Evolutionary conservation across 2,329 filamentous ascomycete genomes (phyloP), one percentile per base, ranked within the genome.

Genomic region (Nigrospora sphaerica): DNA sequence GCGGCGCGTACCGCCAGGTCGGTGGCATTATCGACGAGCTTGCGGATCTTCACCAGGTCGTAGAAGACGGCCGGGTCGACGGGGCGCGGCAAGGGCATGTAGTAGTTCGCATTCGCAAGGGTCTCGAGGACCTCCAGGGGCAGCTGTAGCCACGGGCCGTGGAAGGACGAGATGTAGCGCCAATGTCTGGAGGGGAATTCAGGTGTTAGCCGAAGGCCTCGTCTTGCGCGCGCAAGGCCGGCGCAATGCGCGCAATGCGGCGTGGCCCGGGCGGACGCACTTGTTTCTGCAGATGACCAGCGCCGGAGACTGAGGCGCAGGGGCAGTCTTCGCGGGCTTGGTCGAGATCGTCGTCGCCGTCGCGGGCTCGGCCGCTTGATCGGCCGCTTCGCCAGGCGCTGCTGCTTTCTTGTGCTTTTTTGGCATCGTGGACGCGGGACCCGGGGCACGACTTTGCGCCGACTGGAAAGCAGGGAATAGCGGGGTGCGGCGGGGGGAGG

Each of bases 51-150:
- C 63, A 90, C 77, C 40, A 93, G 70, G 65, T 95, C 88, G 68
- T 86, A 93, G 68, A 93, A 86, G 52, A 89, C 80, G 50, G 84
- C 84, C 12, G 86, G 84, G 62, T 93, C 86, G 60, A 93, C 82
- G 41, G 87, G 83, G 48, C 80, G 84, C 11, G 88, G 88, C 28
- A 83, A 80, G 14, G 85, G 84, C 54, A 85, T 82, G 53, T 85
- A 83, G 69, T 85, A 91, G 68, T 92, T 93, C 62, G 81, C 82
- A 67, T 88, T 81, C 46, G 87, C 87, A 43, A 93, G 77, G 42
- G 78, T 81, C 63, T 91, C 85, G 65, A 95, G 81, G 47, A 90
- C 79, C 64, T 92, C 87, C 52, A 82, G 78, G 17, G 87, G 85
- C 47, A 92, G 73, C 64, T 89, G 84, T 13, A 91, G 78, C 88